Evolutionary conservation across 106 monocot species (phyloP), one percentile per base, ranked within the genome.

Genomic region (Allium cepa): DNA sequence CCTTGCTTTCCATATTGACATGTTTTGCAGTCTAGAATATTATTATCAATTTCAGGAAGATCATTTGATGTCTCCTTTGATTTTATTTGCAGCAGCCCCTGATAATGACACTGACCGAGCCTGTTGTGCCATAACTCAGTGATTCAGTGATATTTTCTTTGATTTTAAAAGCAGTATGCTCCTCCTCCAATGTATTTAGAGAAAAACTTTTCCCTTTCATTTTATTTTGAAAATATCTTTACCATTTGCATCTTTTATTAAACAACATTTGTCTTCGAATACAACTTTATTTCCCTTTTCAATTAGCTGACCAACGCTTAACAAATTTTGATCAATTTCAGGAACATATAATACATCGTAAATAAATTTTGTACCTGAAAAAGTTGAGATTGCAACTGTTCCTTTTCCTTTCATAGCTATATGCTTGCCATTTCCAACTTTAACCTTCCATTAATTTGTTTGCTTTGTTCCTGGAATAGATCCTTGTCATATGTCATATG

Each of bases 1-100:
- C 50, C 48, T 67, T 51, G 15, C 66, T 55, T 67, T 67, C 66
- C 17, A 67, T 17, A 67, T 50, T 50, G n/a, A 50, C 50, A 67
- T 36, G 66, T 47, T 45, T 51, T 67, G 36, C 66, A 50, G 0
- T 47, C 10, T 11, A 45, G 46, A 65, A 27, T 65, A 11, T 65
- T 3, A 46, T 48, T 14, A 47, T 65, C 47, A 47, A 65, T 8
- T 36, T 67, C 17, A 0, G 10, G 50, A 22, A 67, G 50, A 7
- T 17, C 50, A 50, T 8, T 50, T 67, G 9, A 0, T n/a, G 48
- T 67, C 55, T 12, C 4, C 50, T 67, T 67, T 17, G 47, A 67
- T 14, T 45, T 67, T 8, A 51, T 67, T 4, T 65, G 7, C 6
- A 51, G 16, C 36, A 45, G 17, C 50, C 66, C n/a, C 36, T 50